phyloP scores from a whole-genome alignment of 306 rosid species.

The Acacia melanoxylon region DNA sequence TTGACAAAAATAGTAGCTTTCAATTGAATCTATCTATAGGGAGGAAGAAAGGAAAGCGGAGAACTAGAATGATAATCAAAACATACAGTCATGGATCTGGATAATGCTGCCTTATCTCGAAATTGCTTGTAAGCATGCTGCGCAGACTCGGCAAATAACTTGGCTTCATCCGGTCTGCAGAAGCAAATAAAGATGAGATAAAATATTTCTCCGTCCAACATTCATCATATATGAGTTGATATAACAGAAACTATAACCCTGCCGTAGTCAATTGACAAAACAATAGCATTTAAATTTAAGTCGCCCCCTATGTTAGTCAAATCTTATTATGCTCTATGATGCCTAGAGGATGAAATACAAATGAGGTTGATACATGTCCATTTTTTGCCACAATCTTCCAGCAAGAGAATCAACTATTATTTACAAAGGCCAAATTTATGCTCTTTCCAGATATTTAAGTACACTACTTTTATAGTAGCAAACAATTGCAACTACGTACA shows the following conservation, averaged over 20 bases:
- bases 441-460: background rate
- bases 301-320: background rate
- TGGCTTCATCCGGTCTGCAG: constrained; percentile 90
- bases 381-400: background rate
- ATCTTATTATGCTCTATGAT: background rate
- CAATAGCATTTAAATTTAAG: background rate
- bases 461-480: background rate
- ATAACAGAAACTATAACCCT: background rate
- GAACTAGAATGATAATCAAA: constrained; percentile 3
- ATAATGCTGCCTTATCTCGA: constrained; percentile 87
- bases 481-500: background rate
- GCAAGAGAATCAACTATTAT: background rate
- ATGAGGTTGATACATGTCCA: background rate
- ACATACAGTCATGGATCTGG: constrained; percentile 86
- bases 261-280: background rate
- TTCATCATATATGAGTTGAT: constrained; percentile 7
- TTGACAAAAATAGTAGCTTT: constrained; percentile 9
- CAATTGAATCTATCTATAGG: constrained; percentile 11
- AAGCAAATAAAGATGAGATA: background rate
- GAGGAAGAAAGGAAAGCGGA: constrained; percentile 3
- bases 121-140: constrained; percentile 75
- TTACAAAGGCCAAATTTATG: background rate
- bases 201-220: background rate
- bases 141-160: constrained; percentile 78
- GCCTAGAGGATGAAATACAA: constrained; percentile 6